Evolutionary conservation across 2,329 filamentous ascomycete species (phyloP), one percentile per base, ranked within the genome.

Genomic region (Trichophyton verrucosum): DNA sequence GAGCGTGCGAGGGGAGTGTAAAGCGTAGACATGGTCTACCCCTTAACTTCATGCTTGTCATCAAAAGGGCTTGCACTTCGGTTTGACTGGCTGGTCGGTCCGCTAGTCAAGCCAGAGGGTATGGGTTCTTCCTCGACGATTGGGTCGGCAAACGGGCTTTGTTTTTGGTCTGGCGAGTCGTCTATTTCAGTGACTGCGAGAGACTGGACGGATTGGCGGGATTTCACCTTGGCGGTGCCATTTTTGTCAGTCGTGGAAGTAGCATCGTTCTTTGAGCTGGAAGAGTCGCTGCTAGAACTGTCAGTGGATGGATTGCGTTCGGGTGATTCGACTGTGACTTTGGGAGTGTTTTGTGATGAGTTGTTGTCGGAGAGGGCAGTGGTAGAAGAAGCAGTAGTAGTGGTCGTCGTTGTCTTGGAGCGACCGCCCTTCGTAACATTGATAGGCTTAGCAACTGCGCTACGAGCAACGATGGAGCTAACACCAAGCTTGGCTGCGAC

Each of bases 381-480:
- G 5, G 24, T 27, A 27, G 24, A 6, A 27, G 24, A 3, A 24
- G 24, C 24, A 24, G 24, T 3, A 24, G 24, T 27, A 6, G 24
- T 27, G 24, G 24, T 27, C 20, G 47, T 30, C 13, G 36, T 46
- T 2, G 47, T 27, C 24, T 61, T 61, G 7, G 60, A 61, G 6
- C 17, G 17, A 13, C 57, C 53, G 20, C 38, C 62, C 58, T 72
- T 73, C 60, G 72, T 76, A 38, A 78, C 74, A 67, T 77, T 76
- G 30, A 78, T 75, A 1, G 76, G 76, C 53, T 74, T 73, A 8
- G 76, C 75, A 9, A 71, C 73, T 8, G 76, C 72, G 24, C 72
- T 72, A 24, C 75, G 73, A 1, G 75, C 76, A 15, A 78, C 74
- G 57, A 78, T 76, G 0, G 76, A 76, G 61, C 74, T 75, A 57